A percentile compares a stretch with the other conserved stretches of the same genome.
These are phyloP conservation scores for Luffa acutangula DNA, from an alignment of 306 rosid genomes.

Conservation along the genomic window DNA sequence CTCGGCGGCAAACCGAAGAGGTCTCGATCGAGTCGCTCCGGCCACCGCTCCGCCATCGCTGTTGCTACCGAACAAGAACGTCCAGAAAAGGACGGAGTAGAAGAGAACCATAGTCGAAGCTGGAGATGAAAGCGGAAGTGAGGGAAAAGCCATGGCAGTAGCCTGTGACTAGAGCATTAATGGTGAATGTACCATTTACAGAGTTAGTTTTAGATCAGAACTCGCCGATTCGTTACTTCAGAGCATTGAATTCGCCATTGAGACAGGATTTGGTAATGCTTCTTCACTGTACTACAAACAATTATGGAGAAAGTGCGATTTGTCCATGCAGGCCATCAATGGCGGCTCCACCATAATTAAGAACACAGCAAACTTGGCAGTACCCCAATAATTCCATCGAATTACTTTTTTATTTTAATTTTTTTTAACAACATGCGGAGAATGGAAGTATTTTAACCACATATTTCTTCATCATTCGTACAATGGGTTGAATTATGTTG, in stretches of 20 bases:
- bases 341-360: conserved; percentile 2
- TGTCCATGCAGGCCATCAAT: neutral
- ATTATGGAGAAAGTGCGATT: neutral
- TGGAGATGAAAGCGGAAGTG: neutral
- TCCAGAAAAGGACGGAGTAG: neutral
- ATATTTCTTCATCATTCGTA: too few species aligned
- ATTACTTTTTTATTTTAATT: neutral
- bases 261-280: neutral
- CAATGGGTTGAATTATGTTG: too few species aligned
- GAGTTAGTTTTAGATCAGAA: neutral
- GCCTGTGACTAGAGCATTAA: neutral
- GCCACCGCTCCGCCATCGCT: neutral
- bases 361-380: neutral
- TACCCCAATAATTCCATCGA: neutral
- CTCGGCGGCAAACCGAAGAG: neutral
- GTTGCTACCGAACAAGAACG: neutral
- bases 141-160: neutral
- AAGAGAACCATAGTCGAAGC: neutral
- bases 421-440: too few species aligned
- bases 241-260: neutral
- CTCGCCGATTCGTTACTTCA: neutral
- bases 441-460: too few species aligned
- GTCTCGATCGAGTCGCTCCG: neutral
- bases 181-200: neutral
- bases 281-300: neutral